Evolutionary conservation across 2,329 filamentous ascomycete species (phyloP), one percentile per base, ranked within the genome.

Genomic region (Ilyonectria destructans): DNA sequence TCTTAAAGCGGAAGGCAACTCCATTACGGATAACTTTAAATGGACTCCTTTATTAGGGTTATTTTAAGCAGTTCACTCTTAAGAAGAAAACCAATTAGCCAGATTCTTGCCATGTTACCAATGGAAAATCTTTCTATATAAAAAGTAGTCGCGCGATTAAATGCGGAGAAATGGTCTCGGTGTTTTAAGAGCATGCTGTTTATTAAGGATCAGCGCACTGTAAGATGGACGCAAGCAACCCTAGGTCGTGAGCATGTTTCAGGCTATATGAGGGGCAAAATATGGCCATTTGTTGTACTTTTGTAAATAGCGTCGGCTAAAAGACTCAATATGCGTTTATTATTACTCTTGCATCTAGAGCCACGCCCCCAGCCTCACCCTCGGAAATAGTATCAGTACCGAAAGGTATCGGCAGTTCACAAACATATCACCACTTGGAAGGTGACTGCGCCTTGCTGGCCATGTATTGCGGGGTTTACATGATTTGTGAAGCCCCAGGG

Each of bases 1-100:
- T 51, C 48, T 51, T 51, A 51, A 26, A 51, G 48, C 48, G 48
- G 48, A 51, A 51, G 48, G 48, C 48, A 51, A 51, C 26, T 51
- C 19, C 21, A 51, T 26, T 51, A 51, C 48, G 33, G 33, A 37
- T 37, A 37, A 37, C 33, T 37, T 37, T 37, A 37, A 37, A 37
- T n/a, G 19, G 46, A 23, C 46, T 49, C 46, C 46, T 49, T 51
- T 51, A 29, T 4, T 51, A 26, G 48, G 48, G 21, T 46, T 51
- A 26, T 51, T 51, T 51, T 51, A 51, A 26, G 48, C 26, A 51
- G 26, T 12, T 51, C 48, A 51, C 48, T 51, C 48, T 51, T 51
- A 26, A 26, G 26, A 51, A 51, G 15, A 51, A 10, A 51, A 51
- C 21, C 8, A 51, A 31, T 13, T 26, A 51, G 48, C 15, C 48